Conservation (phyloP, 768 basidiomycete genomes). For the Mrakia hoshinonis region DNA sequence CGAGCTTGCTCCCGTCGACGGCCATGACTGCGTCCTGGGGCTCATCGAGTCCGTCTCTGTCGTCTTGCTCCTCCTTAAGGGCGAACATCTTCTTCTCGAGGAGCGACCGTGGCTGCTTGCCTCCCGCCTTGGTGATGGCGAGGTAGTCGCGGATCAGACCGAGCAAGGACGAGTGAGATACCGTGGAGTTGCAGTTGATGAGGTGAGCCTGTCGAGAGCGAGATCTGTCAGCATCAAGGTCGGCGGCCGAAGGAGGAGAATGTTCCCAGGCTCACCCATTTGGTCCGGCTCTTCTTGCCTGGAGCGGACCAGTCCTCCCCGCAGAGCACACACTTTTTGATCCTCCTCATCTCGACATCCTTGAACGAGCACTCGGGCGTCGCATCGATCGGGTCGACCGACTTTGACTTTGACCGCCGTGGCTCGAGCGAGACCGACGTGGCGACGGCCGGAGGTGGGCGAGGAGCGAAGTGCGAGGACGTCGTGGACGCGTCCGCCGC, state of each 20-base stretch:
- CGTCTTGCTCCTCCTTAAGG: not conserved
- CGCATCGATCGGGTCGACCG: not conserved
- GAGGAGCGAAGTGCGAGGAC: not conserved
- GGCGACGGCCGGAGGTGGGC: not conserved
- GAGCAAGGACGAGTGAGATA: not conserved
- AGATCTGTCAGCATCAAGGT: not conserved
- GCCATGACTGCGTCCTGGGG: not conserved
- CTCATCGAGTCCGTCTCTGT: not conserved
- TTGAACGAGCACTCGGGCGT: constrained; percentile 5
- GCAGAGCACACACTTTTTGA: constrained; percentile 23
- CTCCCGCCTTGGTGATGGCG: not conserved
- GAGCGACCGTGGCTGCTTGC: not conserved
- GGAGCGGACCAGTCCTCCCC: constrained; percentile 17
- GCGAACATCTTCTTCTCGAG: constrained; percentile 10
- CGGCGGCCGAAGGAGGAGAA: not conserved
- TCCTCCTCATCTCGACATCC: constrained; percentile 1
- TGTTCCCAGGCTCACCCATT: constrained; percentile 16
- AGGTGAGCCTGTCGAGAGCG: not conserved
- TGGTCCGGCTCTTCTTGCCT: not conserved
- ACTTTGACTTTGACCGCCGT: not conserved
- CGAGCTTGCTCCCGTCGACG: not conserved
- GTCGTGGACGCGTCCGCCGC: not conserved
- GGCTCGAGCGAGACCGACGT: not conserved
- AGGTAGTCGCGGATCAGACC: constrained; percentile 11
- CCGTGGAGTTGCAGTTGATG: not conserved